Conservation (phyloP, 768 basidiomycete genomes). For the Mycena rosella region DNA sequence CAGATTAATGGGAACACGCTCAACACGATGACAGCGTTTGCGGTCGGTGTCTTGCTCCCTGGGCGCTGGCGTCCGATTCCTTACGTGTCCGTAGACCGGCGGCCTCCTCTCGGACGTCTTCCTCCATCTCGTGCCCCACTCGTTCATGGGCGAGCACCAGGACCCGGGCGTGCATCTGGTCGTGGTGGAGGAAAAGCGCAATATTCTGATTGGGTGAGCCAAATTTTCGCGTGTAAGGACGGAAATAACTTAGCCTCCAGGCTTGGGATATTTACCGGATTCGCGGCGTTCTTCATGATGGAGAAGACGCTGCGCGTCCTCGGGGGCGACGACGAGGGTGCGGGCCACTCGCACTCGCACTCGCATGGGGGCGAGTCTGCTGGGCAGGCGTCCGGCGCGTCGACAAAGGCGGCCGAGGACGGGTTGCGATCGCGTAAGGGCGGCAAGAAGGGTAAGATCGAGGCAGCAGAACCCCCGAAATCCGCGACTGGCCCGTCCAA, state of each 20-base stretch:
- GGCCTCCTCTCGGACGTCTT: constrained; percentile 95
- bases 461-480: constrained; percentile 46
- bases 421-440: constrained; percentile 63
- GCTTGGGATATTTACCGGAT: constrained; percentile 86
- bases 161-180: constrained; percentile 78
- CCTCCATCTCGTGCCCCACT: constrained; percentile 91
- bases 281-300: constrained; percentile 93
- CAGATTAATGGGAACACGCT: constrained; percentile 87
- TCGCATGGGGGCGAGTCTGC: constrained; percentile 52
- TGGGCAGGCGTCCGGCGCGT: constrained; percentile 62
- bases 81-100: constrained; percentile 69
- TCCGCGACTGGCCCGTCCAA: constrained; percentile 73
- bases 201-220: constrained; percentile 86
- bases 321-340: constrained; percentile 65
- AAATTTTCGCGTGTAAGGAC: constrained; percentile 35
- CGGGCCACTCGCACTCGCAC: constrained; percentile 69
- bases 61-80: constrained; percentile 34
- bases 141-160: constrained; percentile 91
- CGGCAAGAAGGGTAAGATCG: constrained; percentile 41
- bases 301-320: constrained; percentile 92
- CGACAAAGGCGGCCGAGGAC: constrained; percentile 53
- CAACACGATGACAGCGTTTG: constrained; percentile 95
- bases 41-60: constrained; percentile 61
- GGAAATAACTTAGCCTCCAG: constrained; percentile 49
- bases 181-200: constrained; percentile 91